Percentiles rank a stretch among this genome's conserved stretches.
Evolutionary conservation across 805 yeast genomes (phyloP).

Genomic region (Metschnikowia noctiluminum): DNA sequence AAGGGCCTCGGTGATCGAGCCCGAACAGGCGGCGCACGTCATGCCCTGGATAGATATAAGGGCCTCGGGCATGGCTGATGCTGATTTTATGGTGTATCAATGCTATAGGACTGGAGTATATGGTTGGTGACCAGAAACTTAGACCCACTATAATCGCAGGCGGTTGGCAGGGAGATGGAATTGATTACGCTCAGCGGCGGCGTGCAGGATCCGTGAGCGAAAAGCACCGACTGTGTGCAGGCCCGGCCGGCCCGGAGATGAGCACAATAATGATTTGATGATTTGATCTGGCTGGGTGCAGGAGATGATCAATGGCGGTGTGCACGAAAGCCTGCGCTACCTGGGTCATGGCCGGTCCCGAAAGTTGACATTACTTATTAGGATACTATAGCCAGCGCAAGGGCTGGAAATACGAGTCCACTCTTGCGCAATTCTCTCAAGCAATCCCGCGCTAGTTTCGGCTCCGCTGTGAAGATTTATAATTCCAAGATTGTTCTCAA

Average conservation of each 20-base stretch:
- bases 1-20: constrained; percentile 22
- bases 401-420: too few relatives aligned
- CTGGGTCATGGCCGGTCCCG: not conserved
- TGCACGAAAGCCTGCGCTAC: not conserved
- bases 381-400: too few relatives aligned
- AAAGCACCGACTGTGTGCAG: constrained; percentile 1
- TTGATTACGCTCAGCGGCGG: not conserved
- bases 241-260: constrained; percentile 2
- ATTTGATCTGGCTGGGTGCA: not conserved
- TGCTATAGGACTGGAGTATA: not conserved
- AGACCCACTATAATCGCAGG: not conserved
- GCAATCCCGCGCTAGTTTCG: too few relatives aligned
- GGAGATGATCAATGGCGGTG: not conserved
- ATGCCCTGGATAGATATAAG: constrained; percentile 19
- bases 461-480: too few relatives aligned
- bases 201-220: not conserved
- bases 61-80: constrained; percentile 8
- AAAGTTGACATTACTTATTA: not conserved
- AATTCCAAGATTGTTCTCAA: too few relatives aligned
- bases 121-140: not conserved
- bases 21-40: constrained; percentile 28
- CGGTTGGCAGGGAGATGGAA: constrained; percentile 1
- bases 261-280: not conserved
- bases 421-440: too few relatives aligned
- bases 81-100: not conserved